These are phyloP conservation scores for Erodium trifolium DNA, from an alignment of 441 rosid species.

Conservation along the genomic window DNA sequence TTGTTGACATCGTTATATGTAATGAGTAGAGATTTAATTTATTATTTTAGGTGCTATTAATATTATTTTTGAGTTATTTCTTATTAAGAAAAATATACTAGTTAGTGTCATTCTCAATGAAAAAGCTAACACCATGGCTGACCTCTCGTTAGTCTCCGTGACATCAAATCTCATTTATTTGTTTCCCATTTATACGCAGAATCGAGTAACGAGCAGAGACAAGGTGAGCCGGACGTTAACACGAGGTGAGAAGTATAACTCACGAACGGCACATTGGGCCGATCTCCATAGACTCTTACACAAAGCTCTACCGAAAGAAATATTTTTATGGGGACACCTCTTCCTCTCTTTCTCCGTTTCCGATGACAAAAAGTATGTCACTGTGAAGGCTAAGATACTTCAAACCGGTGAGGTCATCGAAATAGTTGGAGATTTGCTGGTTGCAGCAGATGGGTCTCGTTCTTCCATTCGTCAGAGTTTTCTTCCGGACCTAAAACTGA, in stretches of 20 bases:
- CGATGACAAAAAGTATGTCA: conserved; percentile 34
- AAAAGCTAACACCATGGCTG: no score
- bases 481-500: conserved; percentile 50
- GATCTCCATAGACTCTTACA: conserved; percentile 54
- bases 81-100: no score
- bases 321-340: conserved; percentile 59
- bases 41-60: no score
- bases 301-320: conserved; percentile 34
- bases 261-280: conserved; percentile 73
- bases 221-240: conserved; percentile 31
- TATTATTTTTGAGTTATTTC: no score
- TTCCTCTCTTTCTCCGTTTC: conserved; percentile 47
- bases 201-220: conserved; percentile 35
- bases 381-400: conserved; percentile 39
- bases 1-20: no score
- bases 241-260: conserved; percentile 57
- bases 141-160: no score
- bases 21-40: no score
- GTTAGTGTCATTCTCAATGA: no score
- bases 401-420: conserved; percentile 37
- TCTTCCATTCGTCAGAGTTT: conserved; percentile 55
- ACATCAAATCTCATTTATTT: no score
- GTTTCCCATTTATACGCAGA: conserved; percentile 27
- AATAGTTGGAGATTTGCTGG: conserved; percentile 47
- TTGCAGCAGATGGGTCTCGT: conserved; percentile 74